Percentiles rank a stretch among this genome's conserved stretches.
These are phyloP conservation scores for Vitis amurensis DNA, from an alignment of 164 flowering plant genomes.

Conservation along the genomic window DNA sequence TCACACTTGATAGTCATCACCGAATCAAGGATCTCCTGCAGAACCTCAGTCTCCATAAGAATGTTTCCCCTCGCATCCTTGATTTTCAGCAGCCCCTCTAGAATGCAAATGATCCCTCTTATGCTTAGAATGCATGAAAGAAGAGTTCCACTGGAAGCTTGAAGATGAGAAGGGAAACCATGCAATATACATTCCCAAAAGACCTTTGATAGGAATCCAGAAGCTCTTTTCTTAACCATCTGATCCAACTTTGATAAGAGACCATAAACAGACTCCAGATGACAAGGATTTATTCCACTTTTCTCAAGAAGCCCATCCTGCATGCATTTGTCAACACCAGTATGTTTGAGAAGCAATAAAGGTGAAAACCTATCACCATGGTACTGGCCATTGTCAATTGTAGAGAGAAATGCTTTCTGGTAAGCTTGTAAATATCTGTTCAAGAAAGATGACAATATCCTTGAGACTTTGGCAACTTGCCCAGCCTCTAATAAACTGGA, in stretches of 20 bases:
- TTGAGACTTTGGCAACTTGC: conserved; percentile 38
- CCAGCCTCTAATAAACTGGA: conserved; percentile 32
- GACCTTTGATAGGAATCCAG: conserved; percentile 35
- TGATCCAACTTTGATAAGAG: conserved; percentile 54
- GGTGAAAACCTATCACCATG: conserved; percentile 36
- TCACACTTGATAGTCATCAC: conserved; percentile 69
- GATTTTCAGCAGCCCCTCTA: conserved; percentile 55
- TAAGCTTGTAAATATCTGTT: conserved; percentile 45
- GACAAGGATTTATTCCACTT: conserved; percentile 28
- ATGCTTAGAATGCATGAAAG: conserved; percentile 71
- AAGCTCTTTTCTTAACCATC: conserved; percentile 36
- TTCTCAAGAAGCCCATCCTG: conserved; percentile 59
- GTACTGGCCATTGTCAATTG: conserved; percentile 30
- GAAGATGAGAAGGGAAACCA: conserved; percentile 72
- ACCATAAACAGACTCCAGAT: conserved; percentile 47
- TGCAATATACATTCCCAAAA: conserved; percentile 69
- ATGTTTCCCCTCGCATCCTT: conserved; percentile 27
- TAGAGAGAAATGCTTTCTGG: conserved; percentile 59
- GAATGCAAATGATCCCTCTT: conserved; percentile 43
- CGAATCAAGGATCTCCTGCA: conserved; percentile 58
- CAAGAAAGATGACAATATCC: conserved; percentile 56
- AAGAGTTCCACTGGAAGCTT: conserved; percentile 55
- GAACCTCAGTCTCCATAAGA: conserved; percentile 41
- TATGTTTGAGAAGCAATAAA: conserved; percentile 64
- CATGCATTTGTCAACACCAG: conserved; percentile 46